Base-by-base conservation (phyloP, 306 rosid genomes). In the Hippophae gyantsensis region DNA sequence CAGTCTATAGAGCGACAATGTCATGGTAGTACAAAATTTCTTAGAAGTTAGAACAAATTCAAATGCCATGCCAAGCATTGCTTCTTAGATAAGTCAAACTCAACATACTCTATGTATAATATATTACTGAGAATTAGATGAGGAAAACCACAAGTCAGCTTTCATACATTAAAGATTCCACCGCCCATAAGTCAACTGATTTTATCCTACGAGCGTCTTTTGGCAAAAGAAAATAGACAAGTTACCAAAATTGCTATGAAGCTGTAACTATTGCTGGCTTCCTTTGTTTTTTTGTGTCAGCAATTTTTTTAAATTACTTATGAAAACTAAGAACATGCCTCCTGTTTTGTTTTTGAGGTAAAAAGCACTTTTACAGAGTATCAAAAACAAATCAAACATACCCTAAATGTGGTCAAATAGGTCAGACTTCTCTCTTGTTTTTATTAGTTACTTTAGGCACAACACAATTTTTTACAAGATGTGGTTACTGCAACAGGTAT, bases 401-500 rank as follows among this genome's bases (percentile, higher is more conserved):
- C 23, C 23, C 23, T 0, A 18, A 18, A 18, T 18, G 49, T 46
- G 11, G 49, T 46, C 49, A 46, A 7, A 12, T 46, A 0, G 23
- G 7, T 13, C 52, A 12, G 52, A 48, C 6, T 48, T 48, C 1
- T 48, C 12, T 48, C 2, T 3, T 48, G 2, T 48, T 6, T 13
- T 48, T 13, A 48, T 48, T 18, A 18, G 23, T 18, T 18, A 18
- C 23, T 18, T 18, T 18, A 18, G 23, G 23, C 23, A 18, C 23
- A 18, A 18, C 23, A 18, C 23, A 18, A 18, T 18, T 18, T 18
- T 18, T 18, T 18, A 18, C 23, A 18, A 48, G 7, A 48, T 48
- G 46, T 42, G 54, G 27, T 3, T 23, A 26, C 61, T 8, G n/a
- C 18, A 55, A 32, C 77, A 80, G 87, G 79, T 86, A 54, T 81